A percentile compares a stretch with the other conserved stretches of the same genome.
These are phyloP conservation scores for Astrephomene gubernaculifera DNA, from an alignment of 139 green algal species.

Conservation along the genomic window DNA sequence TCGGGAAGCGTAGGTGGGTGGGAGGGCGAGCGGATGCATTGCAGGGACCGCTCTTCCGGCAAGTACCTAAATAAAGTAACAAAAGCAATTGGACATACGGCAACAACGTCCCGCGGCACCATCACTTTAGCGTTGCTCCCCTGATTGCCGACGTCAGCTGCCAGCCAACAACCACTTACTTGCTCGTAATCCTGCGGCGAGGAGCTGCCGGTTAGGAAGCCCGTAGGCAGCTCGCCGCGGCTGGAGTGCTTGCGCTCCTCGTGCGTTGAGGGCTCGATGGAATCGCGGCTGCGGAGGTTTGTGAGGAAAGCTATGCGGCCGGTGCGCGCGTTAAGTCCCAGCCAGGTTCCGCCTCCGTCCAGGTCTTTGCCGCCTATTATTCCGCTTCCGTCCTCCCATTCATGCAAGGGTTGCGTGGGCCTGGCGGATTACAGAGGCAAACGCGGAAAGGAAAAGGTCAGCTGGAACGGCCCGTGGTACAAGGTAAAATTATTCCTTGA, in stretches of 20 bases:
- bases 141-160: too few species aligned
- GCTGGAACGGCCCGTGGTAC: not conserved
- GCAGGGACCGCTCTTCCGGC: too few species aligned
- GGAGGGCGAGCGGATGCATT: too few species aligned
- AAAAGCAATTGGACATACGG: too few species aligned
- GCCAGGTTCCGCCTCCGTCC: constrained; percentile 73
- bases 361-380: constrained; percentile 75
- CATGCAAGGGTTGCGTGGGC: constrained; percentile 61
- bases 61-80: too few species aligned
- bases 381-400: constrained; percentile 62
- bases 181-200: constrained; percentile 53
- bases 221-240: constrained; percentile 62
- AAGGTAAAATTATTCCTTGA: not conserved
- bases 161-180: not conserved
- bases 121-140: too few species aligned
- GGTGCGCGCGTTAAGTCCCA: constrained; percentile 61
- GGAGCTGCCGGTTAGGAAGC: constrained; percentile 57
- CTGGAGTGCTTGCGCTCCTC: constrained; percentile 34
- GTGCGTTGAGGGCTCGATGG: not conserved
- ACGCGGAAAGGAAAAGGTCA: too few species aligned
- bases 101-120: too few species aligned
- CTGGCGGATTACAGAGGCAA: too few species aligned
- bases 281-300: constrained; percentile 62
- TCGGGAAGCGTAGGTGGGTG: too few species aligned
- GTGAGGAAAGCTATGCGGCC: constrained; percentile 75